Conservation (phyloP, 192 early-diverging fungal species). For the Rhizophagus clarus region DNA sequence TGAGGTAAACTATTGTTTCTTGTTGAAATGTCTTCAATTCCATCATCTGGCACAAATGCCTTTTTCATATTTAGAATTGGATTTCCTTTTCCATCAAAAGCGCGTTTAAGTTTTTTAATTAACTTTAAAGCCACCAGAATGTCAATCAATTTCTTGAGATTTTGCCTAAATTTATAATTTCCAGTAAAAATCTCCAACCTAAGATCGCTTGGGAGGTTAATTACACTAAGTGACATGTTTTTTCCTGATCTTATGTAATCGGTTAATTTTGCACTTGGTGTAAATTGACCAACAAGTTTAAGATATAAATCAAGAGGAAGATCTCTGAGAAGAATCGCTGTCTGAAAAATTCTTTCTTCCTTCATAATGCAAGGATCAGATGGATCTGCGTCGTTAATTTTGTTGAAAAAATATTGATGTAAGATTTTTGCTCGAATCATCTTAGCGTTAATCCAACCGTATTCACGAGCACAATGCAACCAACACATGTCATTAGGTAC, state of each 20-base stretch:
- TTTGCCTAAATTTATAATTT: constrained; percentile 31
- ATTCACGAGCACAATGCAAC: constrained; percentile 33
- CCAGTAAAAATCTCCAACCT: constrained; percentile 17
- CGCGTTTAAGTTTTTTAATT: constrained; percentile 15
- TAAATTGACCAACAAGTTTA: constrained; percentile 38
- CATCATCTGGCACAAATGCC: not conserved
- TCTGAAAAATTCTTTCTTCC: constrained; percentile 28
- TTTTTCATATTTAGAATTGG: not conserved
- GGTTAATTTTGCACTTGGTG: constrained; percentile 22
- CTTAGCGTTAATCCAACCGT: constrained; percentile 46
- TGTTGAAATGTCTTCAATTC: not conserved
- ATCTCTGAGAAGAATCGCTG: constrained; percentile 35
- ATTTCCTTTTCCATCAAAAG: constrained; percentile 22
- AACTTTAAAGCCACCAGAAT: constrained; percentile 34
- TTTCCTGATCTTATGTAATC: constrained; percentile 31
- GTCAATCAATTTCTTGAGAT: constrained; percentile 33
- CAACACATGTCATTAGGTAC: constrained; percentile 29
- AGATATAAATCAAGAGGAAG: constrained; percentile 41
- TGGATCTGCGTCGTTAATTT: constrained; percentile 18
- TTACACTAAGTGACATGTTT: constrained; percentile 11
- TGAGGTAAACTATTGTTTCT: constrained; percentile 5
- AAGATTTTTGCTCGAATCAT: constrained; percentile 50
- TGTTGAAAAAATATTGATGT: constrained; percentile 43
- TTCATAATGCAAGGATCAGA: constrained; percentile 7
- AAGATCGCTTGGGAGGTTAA: constrained; percentile 15